Base-by-base conservation (phyloP, 257 asterid species). In the Petunia axillaris region DNA sequence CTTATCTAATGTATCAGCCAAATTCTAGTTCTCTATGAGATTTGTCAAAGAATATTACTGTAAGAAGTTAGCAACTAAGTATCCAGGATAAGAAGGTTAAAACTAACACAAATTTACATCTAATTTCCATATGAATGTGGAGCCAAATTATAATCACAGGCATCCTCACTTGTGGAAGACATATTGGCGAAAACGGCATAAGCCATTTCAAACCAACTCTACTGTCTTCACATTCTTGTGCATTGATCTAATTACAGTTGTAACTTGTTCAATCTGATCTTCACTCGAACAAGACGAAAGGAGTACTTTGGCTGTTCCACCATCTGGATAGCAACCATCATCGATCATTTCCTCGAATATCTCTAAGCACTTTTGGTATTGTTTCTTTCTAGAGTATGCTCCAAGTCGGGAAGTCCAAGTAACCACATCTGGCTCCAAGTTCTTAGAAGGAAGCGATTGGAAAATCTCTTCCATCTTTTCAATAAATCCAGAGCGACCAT, bases 311-410 rank as follows among this genome's bases (percentile, higher is more conserved):
- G 94, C 98, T 71, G 98, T 94, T 81, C 96, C 94, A 3, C 90
- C 97, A 82, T 94, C 98, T 1, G 98, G 97, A 86, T 86, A 85
- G 48, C 97, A 90, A 3, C 97, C 96, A 83, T 77, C 83, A 63
- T 94, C 97, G 60, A 94, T 90, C 98, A 94, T 94, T 71, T 92
- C 94, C 82, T 94, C 98, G 37, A 94, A 92, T 9, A 93, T 90
- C 44, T 92, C 93, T 48, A 90, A 57, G 81, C 98, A 94, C 80
- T 82, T 89, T 77, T 50, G 83, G 67, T 89, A 94, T 75, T 81
- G 85, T 80, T 94, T 94, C 90, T 92, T 93, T 80, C 88, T 91
- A 1, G 98, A 86, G 86, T 94, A 92, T 2, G 94, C 94, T 38
- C 97, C 97, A 1, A 94, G 84, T 37, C 98, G 73, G 0, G 94